Conservation (phyloP, 305 asterid species). For the Fraxinus xanthoxyloides region DNA sequence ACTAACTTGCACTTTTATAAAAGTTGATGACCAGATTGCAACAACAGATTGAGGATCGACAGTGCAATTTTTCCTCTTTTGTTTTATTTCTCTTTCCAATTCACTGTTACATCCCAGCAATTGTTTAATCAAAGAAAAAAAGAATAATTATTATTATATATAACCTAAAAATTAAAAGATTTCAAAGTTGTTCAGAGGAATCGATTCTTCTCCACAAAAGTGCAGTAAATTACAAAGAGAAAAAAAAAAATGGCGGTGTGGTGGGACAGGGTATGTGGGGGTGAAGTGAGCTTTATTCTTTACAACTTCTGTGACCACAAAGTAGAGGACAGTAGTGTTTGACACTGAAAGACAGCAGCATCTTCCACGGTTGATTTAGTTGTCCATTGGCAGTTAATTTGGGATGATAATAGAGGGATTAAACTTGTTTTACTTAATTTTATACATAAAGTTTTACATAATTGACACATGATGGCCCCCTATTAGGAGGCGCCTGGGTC, state of each 20-base stretch:
- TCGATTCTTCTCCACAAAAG: slow-evolving; percentile 39
- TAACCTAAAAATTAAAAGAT: not conserved
- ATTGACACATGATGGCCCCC: too few relatives aligned
- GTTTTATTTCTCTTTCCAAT: slow-evolving; percentile 2
- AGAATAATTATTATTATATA: not conserved
- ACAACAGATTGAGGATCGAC: not conserved
- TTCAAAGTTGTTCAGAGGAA: slow-evolving; percentile 26
- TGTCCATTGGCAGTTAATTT: not conserved
- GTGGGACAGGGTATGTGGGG: not conserved
- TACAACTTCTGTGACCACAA: not conserved
- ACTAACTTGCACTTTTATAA: not conserved
- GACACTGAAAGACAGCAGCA: not conserved
- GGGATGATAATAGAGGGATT: not conserved
- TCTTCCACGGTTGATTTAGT: not conserved
- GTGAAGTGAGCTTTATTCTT: not conserved
- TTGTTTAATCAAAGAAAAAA: not conserved
- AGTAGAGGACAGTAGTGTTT: not conserved
- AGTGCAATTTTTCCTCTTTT: not conserved
- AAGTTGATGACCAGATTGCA: not conserved
- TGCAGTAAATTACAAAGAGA: slow-evolving; percentile 11
- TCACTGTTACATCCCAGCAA: not conserved
- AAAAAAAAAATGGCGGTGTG: not conserved
- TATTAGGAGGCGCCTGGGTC: too few relatives aligned
- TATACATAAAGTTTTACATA: too few relatives aligned
- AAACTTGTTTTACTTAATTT: too few relatives aligned